Conservation (phyloP, 176 grass and related monocot species). For the Oryza glumipatula region DNA sequence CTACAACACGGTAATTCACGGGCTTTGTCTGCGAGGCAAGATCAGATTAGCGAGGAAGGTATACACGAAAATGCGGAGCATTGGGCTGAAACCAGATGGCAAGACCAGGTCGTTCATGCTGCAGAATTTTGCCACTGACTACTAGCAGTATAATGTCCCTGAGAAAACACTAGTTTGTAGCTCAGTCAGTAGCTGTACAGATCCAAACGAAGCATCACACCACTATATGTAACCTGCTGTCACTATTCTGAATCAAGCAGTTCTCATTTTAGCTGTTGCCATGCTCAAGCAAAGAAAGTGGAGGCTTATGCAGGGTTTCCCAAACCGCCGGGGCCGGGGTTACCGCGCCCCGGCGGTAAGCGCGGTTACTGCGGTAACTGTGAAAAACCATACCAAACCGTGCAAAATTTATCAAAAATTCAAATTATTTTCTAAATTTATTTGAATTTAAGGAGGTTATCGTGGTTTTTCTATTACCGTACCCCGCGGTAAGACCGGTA, state of each 20-base stretch:
- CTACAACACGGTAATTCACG: slow-evolving; percentile 75
- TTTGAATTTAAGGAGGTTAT: no score
- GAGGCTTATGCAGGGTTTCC: no score
- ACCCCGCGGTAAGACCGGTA: no score
- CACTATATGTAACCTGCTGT: background rate
- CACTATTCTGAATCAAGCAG: no score
- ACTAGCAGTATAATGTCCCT: background rate
- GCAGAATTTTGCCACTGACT: slow-evolving; percentile 49
- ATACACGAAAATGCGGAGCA: slow-evolving; percentile 64
- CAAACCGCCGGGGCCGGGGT: no score
- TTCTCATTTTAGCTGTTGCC: no score
- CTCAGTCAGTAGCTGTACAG: background rate
- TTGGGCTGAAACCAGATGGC: slow-evolving; percentile 70
- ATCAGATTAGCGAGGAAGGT: slow-evolving; percentile 58
- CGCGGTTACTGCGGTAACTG: no score
- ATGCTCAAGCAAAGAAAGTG: background rate
- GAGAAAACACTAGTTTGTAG: background rate
- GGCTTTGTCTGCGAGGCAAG: slow-evolving; percentile 77
- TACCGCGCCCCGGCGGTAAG: no score
- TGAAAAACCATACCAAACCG: no score
- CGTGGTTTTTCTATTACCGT: no score
- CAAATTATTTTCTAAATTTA: no score
- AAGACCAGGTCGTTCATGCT: slow-evolving; percentile 83
- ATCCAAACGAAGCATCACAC: background rate
- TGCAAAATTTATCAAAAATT: no score